Percentiles rank a stretch among this genome's conserved stretches.
Evolutionary conservation across 768 basidiomycete genomes (phyloP).

Genomic region (Suillus paluster): DNA sequence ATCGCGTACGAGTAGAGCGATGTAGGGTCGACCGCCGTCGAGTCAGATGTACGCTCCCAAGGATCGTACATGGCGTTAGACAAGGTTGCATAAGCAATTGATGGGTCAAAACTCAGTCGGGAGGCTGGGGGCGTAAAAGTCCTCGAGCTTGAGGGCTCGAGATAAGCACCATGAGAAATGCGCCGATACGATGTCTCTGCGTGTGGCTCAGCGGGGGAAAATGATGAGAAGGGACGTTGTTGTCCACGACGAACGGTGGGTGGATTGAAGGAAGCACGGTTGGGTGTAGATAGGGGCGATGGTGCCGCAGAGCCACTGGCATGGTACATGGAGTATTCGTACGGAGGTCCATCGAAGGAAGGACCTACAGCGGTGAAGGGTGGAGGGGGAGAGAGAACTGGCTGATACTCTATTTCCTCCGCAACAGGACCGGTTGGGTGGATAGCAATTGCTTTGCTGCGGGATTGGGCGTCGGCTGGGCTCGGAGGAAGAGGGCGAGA

Average conservation of each 20-base stretch:
- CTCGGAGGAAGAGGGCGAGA: conserved; percentile 31
- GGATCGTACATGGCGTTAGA: conserved; percentile 8
- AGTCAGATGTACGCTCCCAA: conserved; percentile 14
- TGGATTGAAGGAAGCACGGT: conserved; percentile 26
- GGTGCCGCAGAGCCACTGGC: conserved; percentile 23
- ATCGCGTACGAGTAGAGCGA: conserved; percentile 61
- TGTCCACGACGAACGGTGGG: conserved; percentile 16
- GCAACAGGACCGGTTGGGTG: conserved; percentile 14
- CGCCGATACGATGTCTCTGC: conserved; percentile 24
- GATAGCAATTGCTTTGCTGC: not conserved
- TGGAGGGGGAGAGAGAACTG: conserved; percentile 36
- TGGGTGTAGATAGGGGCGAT: conserved; percentile 27
- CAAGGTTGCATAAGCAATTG: conserved; percentile 47
- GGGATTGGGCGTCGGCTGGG: conserved; percentile 16
- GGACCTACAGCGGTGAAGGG: conserved; percentile 38
- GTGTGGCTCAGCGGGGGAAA: conserved; percentile 9
- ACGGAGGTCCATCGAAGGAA: conserved; percentile 41
- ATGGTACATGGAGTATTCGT: conserved; percentile 29
- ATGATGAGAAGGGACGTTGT: conserved; percentile 12
- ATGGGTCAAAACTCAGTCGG: conserved; percentile 47
- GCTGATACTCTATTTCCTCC: not conserved
- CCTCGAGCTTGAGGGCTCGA: conserved; percentile 8
- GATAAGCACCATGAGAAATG: conserved; percentile 18
- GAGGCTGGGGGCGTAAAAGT: conserved; percentile 1
- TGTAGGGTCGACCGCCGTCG: conserved; percentile 30